phyloP scores from a whole-genome alignment of 1,284 basidiomycete genomes.

The Ceratobasidium sp. region DNA sequence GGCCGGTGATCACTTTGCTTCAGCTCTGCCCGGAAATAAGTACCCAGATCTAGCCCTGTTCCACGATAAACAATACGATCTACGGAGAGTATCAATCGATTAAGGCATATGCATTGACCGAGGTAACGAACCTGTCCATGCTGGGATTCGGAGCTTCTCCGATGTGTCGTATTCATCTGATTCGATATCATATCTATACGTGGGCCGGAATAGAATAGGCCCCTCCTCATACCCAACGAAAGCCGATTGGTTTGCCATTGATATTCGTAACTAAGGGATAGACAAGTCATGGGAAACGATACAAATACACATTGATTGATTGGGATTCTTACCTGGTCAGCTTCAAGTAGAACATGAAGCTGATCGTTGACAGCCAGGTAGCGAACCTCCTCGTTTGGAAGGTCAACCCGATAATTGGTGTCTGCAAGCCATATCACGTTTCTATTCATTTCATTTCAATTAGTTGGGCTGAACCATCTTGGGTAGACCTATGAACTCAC shows the following conservation, averaged over 20 bases:
- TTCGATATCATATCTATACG: constrained; percentile 85
- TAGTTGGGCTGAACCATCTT: constrained; percentile 50
- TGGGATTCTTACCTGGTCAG: constrained; percentile 76
- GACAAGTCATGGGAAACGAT: not conserved
- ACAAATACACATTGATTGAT: not conserved
- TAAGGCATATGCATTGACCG: not conserved
- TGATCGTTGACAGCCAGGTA: constrained; percentile 67
- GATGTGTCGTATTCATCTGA: constrained; percentile 92
- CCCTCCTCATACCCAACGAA: constrained; percentile 91
- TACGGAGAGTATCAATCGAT: constrained; percentile 47
- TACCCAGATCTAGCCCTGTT: constrained; percentile 64
- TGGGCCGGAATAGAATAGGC: constrained; percentile 85
- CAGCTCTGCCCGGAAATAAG: constrained; percentile 81
- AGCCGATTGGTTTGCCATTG: constrained; percentile 71
- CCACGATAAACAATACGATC: constrained; percentile 93
- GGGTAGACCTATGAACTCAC: constrained; percentile 56
- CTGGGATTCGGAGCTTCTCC: constrained; percentile 95
- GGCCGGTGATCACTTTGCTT: constrained; percentile 93
- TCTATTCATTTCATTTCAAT: constrained; percentile 52
- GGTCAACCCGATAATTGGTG: constrained; percentile 92
- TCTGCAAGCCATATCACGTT: constrained; percentile 95
- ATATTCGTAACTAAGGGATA: constrained; percentile 65
- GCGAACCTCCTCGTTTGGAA: constrained; percentile 83
- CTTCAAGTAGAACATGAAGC: constrained; percentile 74
- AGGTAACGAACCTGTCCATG: constrained; percentile 83